Conservation (phyloP, 2,329 filamentous ascomycete genomes). For the Epicoccum sorghinum region DNA sequence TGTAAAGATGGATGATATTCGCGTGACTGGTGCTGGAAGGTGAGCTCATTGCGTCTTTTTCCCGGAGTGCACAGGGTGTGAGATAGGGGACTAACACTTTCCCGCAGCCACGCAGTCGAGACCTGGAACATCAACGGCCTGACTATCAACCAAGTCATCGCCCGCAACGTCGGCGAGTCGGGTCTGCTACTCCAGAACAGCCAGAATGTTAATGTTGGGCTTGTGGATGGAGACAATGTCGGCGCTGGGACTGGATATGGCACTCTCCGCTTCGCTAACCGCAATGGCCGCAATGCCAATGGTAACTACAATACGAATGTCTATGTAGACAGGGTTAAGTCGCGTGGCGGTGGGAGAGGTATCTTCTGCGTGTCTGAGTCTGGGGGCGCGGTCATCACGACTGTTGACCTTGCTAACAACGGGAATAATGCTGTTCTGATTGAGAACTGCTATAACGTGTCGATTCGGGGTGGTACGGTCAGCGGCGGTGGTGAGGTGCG, state of each 20-base stretch:
- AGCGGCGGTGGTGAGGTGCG: conserved; percentile 63
- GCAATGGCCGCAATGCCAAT: conserved; percentile 58
- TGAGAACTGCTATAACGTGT: conserved; percentile 65
- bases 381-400: conserved; percentile 58
- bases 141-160: conserved; percentile 59
- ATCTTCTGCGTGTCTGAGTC: conserved; percentile 65
- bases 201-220: conserved; percentile 58
- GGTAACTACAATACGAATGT: conserved; percentile 61
- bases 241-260: conserved; percentile 61
- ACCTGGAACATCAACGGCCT: conserved; percentile 66
- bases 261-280: conserved; percentile 64
- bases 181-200: conserved; percentile 63
- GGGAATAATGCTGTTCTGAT: conserved; percentile 64
- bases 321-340: conserved; percentile 59
- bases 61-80: too few relatives aligned
- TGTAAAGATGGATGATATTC: conserved; percentile 61
- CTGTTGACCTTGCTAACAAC: conserved; percentile 59
- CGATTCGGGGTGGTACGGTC: conserved; percentile 59
- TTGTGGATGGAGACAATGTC: conserved; percentile 64
- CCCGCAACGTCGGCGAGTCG: conserved; percentile 61
- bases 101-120: conserved; percentile 59
- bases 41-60: not conserved
- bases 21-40: conserved; percentile 59
- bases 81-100: not conserved
- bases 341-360: conserved; percentile 63